These are phyloP conservation scores for Amaranthus palmeri DNA, from an alignment of 148 eudicot species.

Conservation along the genomic window DNA sequence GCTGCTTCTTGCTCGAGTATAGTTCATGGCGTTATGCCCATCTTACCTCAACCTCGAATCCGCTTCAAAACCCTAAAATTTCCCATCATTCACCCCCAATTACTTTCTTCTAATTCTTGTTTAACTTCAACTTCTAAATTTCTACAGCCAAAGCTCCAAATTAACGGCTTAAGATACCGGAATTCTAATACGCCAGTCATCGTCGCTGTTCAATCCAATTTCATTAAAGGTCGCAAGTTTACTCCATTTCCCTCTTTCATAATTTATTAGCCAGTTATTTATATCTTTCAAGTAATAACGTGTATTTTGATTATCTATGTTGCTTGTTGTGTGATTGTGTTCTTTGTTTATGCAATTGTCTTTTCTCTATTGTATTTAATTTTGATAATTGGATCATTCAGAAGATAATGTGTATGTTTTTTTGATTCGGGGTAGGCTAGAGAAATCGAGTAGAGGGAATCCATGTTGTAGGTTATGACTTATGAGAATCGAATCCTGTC, in stretches of 20 bases:
- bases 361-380: background rate
- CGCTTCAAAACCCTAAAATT: background rate
- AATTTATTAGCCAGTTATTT: background rate
- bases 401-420: too few relatives aligned
- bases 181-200: constrained; percentile 26
- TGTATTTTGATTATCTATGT: too few relatives aligned
- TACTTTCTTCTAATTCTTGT: constrained; percentile 35
- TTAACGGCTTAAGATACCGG: constrained; percentile 21
- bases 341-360: background rate
- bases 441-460: too few relatives aligned
- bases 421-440: too few relatives aligned
- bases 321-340: background rate
- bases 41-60: constrained; percentile 5
- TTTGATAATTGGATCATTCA: background rate
- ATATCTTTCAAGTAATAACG: too few relatives aligned
- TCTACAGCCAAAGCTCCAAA: constrained; percentile 30
- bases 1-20: constrained; percentile 15
- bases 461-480: too few relatives aligned
- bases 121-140: constrained; percentile 25
- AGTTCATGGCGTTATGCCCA: constrained; percentile 2
- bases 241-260: background rate
- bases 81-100: constrained; percentile 23
- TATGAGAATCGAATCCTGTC: too few relatives aligned
- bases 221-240: constrained; percentile 47
- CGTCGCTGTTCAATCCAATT: constrained; percentile 55